Percentiles rank a stretch among this genome's conserved stretches.
Evolutionary conservation across 345 rosid genomes (phyloP).

Genomic region (Cardamine resedifolia): DNA sequence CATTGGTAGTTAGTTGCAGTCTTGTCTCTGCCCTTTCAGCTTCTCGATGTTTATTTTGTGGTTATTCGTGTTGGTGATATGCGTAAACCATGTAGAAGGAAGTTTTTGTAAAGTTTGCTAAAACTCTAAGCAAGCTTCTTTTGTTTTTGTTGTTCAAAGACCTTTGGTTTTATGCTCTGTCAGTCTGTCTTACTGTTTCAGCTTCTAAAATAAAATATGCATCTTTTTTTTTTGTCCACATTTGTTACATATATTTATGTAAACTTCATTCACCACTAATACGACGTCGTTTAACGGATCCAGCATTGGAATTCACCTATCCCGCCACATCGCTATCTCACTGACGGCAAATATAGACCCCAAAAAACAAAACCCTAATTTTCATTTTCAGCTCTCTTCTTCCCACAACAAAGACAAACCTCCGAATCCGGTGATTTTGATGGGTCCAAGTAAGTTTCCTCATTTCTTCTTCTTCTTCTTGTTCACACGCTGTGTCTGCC

Average conservation of each 20-base stretch:
- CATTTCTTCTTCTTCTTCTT: neutral
- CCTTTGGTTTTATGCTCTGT: neutral
- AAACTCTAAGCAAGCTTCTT: neutral
- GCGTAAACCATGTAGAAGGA: neutral
- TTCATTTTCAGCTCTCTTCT: neutral
- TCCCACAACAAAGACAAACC: neutral
- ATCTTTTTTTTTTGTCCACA: neutral
- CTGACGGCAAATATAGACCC: neutral
- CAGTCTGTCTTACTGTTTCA: neutral
- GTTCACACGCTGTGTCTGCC: neutral
- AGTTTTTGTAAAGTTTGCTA: conserved; percentile 10
- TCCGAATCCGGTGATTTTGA: neutral
- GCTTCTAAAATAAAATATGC: neutral
- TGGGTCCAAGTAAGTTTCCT: conserved; percentile 2
- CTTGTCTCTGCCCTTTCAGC: conserved; percentile 2
- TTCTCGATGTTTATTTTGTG: neutral
- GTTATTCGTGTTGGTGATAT: conserved; percentile 1
- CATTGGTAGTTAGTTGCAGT: neutral
- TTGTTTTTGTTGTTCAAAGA: conserved; percentile 7
- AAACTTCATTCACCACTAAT: neutral
- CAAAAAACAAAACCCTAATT: conserved; percentile 24
- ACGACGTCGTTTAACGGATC: neutral
- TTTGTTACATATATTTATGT: neutral
- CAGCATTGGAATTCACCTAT: conserved; percentile 6
- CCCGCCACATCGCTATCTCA: conserved; percentile 3